Base-by-base conservation (phyloP, 768 basidiomycete genomes). In the Hydnomerulius pinastri region DNA sequence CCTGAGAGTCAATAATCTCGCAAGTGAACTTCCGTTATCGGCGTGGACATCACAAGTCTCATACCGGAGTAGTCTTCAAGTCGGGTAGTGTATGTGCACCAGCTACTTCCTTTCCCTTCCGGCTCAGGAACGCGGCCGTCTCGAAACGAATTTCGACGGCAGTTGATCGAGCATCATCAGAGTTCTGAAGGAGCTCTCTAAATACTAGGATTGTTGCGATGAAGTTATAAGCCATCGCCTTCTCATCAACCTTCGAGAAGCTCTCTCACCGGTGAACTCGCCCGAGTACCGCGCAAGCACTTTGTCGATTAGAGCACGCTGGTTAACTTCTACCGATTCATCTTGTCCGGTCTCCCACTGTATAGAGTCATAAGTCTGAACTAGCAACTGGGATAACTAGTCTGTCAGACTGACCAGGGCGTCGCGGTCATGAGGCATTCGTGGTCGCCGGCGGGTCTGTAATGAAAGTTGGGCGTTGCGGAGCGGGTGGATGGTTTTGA, bases 221-320 rank as follows among this genome's bases (percentile, higher is more conserved):
- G 43, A 20, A 12, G 29, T 24, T 23, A 12, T 7, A 9, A 35
- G 21, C 24, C 17, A 21, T 10, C 41, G 23, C 13, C 33, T 20
- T 15, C 13, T n/a, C 11, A 12, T 39, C 29, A 41, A 32, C n/a
- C 29, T 27, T 45, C 36, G 21, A 33, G 27, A 6, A 18, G 21
- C 15, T 15, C 23, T 7, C 72, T 50, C 44, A 83, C 79, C 82
- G 5, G 94, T 96, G 59, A 94, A 91, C 73, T 97, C 94, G 45
- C 92, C 95, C 11, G 89, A 91, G 71, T 99, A 99, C 21, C 96
- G 78, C 9, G 96, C 93, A 18, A 99, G 82, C 20, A 98, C 92
- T 71, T 94, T 98, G 77, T 97, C 95, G 46, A 98, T 96, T 50
- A 97, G 75, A n/a, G 93, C 94, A 17, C 95, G 82, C 66, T 96